A percentile compares a stretch with the other conserved stretches of the same genome.
Evolutionary conservation across 2,329 filamentous ascomycete genomes (phyloP).

Genomic region (Neurospora sp.): DNA sequence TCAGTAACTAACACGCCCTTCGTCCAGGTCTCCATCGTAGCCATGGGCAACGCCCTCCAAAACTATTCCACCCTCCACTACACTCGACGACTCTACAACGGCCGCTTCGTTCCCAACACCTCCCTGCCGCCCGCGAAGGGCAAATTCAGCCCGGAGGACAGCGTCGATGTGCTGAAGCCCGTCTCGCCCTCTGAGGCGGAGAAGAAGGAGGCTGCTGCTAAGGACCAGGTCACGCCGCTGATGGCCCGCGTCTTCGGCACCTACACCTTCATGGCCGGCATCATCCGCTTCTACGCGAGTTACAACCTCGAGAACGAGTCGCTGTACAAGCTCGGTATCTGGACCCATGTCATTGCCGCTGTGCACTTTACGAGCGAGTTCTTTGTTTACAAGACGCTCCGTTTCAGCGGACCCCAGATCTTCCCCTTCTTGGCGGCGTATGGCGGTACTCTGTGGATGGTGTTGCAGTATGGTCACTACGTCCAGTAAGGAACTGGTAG

Average conservation of each 20-base stretch:
- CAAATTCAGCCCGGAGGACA: slow-evolving; percentile 41
- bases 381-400: slow-evolving; percentile 66
- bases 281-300: slow-evolving; percentile 74
- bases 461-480: slow-evolving; percentile 60
- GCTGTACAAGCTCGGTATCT: slow-evolving; percentile 71
- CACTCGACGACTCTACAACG: slow-evolving; percentile 79
- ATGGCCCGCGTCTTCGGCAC: slow-evolving; percentile 75
- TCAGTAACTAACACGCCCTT: slow-evolving; percentile 5
- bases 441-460: slow-evolving; percentile 49
- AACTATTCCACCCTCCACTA: slow-evolving; percentile 72
- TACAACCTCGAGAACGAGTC: slow-evolving; percentile 66
- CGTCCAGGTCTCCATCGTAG: slow-evolving; percentile 66
- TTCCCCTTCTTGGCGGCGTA: slow-evolving; percentile 43
- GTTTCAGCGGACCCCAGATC: slow-evolving; percentile 46
- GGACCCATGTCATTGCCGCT: slow-evolving; percentile 72
- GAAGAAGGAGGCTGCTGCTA: slow-evolving; percentile 23
- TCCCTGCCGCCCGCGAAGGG: slow-evolving; percentile 31
- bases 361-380: slow-evolving; percentile 75
- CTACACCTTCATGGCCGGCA: slow-evolving; percentile 71
- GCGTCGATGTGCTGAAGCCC: slow-evolving; percentile 41
- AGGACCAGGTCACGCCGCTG: slow-evolving; percentile 62
- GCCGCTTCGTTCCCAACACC: slow-evolving; percentile 45
- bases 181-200: slow-evolving; percentile 33
- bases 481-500: slow-evolving; percentile 31
- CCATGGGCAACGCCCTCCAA: slow-evolving; percentile 77